Evolutionary conservation across 2,329 filamentous ascomycete species (phyloP), one percentile per base, ranked within the genome.

Genomic region (Teratosphaeria destructans): DNA sequence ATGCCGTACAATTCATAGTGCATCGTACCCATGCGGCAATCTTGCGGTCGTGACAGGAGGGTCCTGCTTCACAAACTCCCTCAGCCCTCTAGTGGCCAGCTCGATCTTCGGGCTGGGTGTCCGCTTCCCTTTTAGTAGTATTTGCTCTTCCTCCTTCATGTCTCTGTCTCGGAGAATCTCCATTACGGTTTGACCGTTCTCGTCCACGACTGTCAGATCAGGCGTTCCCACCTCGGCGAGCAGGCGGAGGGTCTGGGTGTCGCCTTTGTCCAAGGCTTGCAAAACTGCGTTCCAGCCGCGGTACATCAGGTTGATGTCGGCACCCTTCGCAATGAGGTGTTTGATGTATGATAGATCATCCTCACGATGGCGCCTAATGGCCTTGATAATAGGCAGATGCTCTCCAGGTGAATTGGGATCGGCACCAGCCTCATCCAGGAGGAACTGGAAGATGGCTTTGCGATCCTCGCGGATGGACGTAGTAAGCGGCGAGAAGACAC

Each of bases 331-430:
- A 7, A 89, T 77, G 5, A 89, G 76, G 73, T 85, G 76, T 70
- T 85, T 80, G 35, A 88, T 77, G 58, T 86, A 82, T 49, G 83
- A 80, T 0, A 81, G 79, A 64, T 87, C 81, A 37, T 78, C 76
- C 8, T 78, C 77, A 58, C 80, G 76, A 65, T 81, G 81, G 26
- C 83, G 77, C 3, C 85, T 80, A 53, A 89, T 78, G 1, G 86
- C 83, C 72, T 88, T 89, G 70, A 89, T 85, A 57, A 89, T 80
- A 7, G 86, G 86, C 11, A 89, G 74, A 71, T 89, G 86, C 75
- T 89, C 86, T 23, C 86, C 86, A 0, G 86, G 85, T 0, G 82
- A 77, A 68, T 88, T 88, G 53, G 84, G 79, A 66, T 88, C 83
- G 0, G 85, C 85, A 8, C 79, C 80, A 1, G 80, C 84, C 62